Evolutionary conservation across 2,329 filamentous ascomycete species (phyloP).

Genomic region (Penicillium sp.): DNA sequence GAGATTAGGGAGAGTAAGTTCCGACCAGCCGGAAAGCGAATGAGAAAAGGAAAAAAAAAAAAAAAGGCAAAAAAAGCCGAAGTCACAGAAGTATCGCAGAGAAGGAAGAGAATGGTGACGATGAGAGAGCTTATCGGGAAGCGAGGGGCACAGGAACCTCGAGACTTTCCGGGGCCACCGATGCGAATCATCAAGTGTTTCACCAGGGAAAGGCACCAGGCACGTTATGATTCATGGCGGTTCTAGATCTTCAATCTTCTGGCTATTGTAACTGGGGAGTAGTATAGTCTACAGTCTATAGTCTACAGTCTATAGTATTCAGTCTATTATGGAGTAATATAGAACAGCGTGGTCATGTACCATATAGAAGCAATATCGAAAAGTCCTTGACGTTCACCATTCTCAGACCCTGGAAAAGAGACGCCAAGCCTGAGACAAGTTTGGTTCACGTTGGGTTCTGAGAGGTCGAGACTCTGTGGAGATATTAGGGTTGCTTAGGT

Average conservation of each 20-base stretch:
- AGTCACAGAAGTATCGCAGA: neutral
- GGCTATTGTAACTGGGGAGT: too few relatives aligned
- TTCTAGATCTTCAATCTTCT: neutral
- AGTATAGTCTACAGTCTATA: too few relatives aligned
- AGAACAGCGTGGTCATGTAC: too few relatives aligned
- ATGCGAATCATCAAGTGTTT: conserved; percentile 28
- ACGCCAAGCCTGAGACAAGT: conserved; percentile 7
- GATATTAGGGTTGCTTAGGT: conserved; percentile 1
- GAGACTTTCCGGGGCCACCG: conserved; percentile 26
- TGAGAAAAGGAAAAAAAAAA: conserved; percentile 8
- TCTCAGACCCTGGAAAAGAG: conserved; percentile 9
- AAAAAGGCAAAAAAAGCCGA: conserved; percentile 5
- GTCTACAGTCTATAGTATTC: too few relatives aligned
- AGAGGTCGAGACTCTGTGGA: conserved; percentile 17
- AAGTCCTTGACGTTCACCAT: conserved; percentile 25
- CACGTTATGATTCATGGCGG: conserved; percentile 24
- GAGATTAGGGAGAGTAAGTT: conserved; percentile 10
- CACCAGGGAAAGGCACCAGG: conserved; percentile 30
- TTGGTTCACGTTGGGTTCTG: conserved; percentile 14
- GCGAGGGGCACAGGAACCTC: conserved; percentile 26
- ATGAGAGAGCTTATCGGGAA: conserved; percentile 37
- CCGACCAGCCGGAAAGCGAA: conserved; percentile 8
- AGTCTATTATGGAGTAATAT: too few relatives aligned
- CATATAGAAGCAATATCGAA: neutral
- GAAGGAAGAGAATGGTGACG: conserved; percentile 23